Base-by-base conservation (phyloP, 1,284 basidiomycete genomes). In the Ganoderma leucocontextum region DNA sequence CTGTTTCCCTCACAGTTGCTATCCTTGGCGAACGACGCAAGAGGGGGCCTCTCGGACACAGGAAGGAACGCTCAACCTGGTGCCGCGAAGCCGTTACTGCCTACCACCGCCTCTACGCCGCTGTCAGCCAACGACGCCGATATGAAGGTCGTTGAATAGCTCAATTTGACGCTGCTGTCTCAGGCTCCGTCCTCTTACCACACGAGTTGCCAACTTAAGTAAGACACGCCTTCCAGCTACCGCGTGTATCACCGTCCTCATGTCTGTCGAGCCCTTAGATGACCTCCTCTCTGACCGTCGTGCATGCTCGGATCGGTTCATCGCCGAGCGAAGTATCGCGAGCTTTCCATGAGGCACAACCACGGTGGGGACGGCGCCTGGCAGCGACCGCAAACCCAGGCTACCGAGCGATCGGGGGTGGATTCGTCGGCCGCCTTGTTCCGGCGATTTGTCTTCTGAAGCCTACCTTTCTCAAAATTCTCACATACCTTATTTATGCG, bases 111-210 rank as follows among this genome's bases (percentile, higher is more conserved):
- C 35, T 42, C 53, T 53, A 39, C 19, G 4, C 71, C 65, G 62
- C 65, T 41, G 47, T 49, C 61, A 61, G 13, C 39, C 29, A 41
- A 53, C 60, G 65, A 69, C 63, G 63, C 55, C 17, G 55, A 39
- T 41, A 49, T 47, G 60, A 6, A 15, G 10, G 39, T 38, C 42
- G 33, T 35, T 17, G 29, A 25, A 29, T 22, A 62, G 12, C 33
- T 62, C 47, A 52, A 22, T 29, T 22, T 41, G 36, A 55, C 57
- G 44, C 35, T 44, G 52, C 58, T 41, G 41, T 39, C 58, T 62
- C 63, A 72, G 66, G 53, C 71, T 72, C 71, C 71, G 47, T 55
- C 36, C 59, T 42, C 62, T 55, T 67, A 69, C 67, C 67, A 57
- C 65, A 55, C 60, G 29, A 70, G 17, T 63, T 72, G 57, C 71